Evolutionary conservation across 2,329 filamentous ascomycete species (phyloP).

Genomic region (Cercospora sesami): DNA sequence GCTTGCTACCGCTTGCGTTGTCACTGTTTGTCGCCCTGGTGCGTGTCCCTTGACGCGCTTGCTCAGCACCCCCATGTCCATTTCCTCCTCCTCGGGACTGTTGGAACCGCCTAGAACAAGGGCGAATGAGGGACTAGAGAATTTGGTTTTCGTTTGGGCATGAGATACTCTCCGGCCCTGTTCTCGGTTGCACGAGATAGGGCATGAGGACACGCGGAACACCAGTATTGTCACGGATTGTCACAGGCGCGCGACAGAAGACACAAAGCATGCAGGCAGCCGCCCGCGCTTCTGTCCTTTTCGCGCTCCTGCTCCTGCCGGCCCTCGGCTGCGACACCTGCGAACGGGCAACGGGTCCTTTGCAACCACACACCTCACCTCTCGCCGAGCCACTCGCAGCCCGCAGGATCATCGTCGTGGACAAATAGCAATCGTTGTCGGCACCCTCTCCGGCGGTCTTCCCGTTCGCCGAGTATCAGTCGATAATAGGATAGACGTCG

Average conservation of each 20-base stretch:
- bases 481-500: neutral
- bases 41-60: slow-evolving; percentile 1
- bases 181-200: neutral
- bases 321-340: slow-evolving; percentile 3
- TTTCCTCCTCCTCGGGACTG: neutral
- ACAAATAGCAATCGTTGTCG: neutral
- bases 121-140: neutral
- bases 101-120: neutral
- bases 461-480: neutral
- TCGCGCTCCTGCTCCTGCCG: neutral
- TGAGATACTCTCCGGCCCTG: neutral
- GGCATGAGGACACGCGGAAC: neutral
- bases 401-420: neutral
- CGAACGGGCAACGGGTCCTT: neutral
- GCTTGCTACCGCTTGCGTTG: neutral
- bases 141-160: neutral
- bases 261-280: slow-evolving; percentile 1
- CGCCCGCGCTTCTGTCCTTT: neutral
- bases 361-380: neutral
- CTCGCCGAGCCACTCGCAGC: neutral
- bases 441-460: neutral
- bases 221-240: neutral
- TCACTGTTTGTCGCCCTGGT: slow-evolving; percentile 6
- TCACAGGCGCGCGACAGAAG: neutral
- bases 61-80: neutral